phyloP scores from a whole-genome alignment of 768 basidiomycete species.

The Tephrocybe rancida region DNA sequence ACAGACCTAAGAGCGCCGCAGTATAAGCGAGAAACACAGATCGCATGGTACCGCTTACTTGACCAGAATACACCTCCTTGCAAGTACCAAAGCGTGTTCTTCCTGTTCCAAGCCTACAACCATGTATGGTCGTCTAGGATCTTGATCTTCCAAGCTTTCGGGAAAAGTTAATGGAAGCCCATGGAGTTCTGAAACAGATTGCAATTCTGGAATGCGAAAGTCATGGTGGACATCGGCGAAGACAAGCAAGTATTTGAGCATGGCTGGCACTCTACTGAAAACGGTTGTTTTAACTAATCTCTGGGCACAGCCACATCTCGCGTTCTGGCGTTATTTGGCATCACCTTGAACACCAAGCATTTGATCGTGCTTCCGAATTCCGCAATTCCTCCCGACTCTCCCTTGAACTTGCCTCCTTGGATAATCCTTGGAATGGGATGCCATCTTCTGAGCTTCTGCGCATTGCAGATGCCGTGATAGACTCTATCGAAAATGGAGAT shows the following conservation, averaged over 20 bases:
- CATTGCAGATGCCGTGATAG: constrained; percentile 29
- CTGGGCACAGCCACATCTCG: constrained; percentile 4
- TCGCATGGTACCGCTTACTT: constrained; percentile 49
- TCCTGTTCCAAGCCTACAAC: constrained; percentile 68
- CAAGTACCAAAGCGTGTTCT: constrained; percentile 73
- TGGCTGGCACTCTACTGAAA: background rate
- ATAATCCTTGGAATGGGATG: constrained; percentile 14
- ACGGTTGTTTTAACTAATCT: background rate
- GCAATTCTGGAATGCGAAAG: constrained; percentile 83
- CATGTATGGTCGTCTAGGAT: constrained; percentile 73
- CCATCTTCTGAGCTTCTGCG: constrained; percentile 23
- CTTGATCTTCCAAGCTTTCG: constrained; percentile 42
- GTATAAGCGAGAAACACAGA: constrained; percentile 1
- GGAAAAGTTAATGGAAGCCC: constrained; percentile 62
- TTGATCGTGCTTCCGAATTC: background rate
- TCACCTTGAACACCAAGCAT: constrained; percentile 5
- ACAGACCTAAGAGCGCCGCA: constrained; percentile 53
- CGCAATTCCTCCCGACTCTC: no score
- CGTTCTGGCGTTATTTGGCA: constrained; percentile 8
- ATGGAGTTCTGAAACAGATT: constrained; percentile 74
- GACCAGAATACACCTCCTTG: constrained; percentile 78
- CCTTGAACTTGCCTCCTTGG: background rate
- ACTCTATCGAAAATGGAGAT: constrained; percentile 30
- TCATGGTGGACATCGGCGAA: constrained; percentile 83
- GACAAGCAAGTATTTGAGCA: constrained; percentile 53